phyloP scores from a whole-genome alignment of 169 alveolate genomes.

The Cryptosporidium andersoni region DNA sequence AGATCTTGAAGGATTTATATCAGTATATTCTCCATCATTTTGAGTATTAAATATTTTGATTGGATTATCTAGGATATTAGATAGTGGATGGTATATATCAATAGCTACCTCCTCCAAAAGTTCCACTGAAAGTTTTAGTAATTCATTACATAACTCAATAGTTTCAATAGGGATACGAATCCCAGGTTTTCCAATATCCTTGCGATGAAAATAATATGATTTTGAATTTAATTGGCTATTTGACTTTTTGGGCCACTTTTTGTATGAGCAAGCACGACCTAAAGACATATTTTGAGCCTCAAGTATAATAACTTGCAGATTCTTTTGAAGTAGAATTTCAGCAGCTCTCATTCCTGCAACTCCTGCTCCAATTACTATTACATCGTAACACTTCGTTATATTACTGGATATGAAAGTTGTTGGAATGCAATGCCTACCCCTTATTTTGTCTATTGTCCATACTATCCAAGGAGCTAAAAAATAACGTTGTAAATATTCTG shows the following conservation, averaged over 20 bases:
- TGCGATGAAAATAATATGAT: too few species aligned
- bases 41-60: constrained; percentile 27
- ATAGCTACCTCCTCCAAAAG: constrained; percentile 58
- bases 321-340: constrained; percentile 20
- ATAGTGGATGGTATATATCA: constrained; percentile 65
- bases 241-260: constrained; percentile 31
- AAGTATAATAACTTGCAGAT: constrained; percentile 15
- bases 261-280: constrained; percentile 44
- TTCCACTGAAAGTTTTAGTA: constrained; percentile 34
- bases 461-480: constrained; percentile 69
- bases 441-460: constrained; percentile 62
- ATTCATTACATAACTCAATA: constrained; percentile 17
- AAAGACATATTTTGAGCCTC: constrained; percentile 57
- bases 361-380: constrained; percentile 63
- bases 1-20: constrained; percentile 28
- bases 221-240: background rate
- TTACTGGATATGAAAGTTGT: background rate
- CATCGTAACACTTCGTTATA: constrained; percentile 37
- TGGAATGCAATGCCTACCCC: too few species aligned
- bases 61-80: constrained; percentile 42
- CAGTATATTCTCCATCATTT: constrained; percentile 15
- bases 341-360: constrained; percentile 50
- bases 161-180: constrained; percentile 24
- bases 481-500: constrained; percentile 51
- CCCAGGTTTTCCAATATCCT: background rate